phyloP scores from a whole-genome alignment of 805 yeast species.

The Phaffomyces antillensis region DNA sequence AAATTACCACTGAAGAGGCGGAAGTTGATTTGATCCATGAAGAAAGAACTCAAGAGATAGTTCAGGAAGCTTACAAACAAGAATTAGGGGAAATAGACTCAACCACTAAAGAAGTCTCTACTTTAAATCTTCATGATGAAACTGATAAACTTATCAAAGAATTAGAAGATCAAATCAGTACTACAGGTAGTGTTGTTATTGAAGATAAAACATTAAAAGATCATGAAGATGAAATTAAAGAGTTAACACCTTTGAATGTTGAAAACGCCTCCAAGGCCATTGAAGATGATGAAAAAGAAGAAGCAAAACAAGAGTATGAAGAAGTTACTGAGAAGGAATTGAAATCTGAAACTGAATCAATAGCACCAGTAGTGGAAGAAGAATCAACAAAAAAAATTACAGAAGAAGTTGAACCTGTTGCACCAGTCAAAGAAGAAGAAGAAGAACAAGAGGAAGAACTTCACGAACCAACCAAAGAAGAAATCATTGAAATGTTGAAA shows the following conservation, averaged over 20 bases:
- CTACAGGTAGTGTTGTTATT: not conserved
- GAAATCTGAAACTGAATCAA: not conserved
- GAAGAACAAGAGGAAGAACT: conserved; percentile 8
- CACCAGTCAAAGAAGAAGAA: conserved; percentile 2
- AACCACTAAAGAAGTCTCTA: not conserved
- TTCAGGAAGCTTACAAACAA: not conserved
- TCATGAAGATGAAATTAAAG: not conserved
- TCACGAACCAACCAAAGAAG: conserved; percentile 24
- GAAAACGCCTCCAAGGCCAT: not conserved
- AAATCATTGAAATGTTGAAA: conserved; percentile 21
- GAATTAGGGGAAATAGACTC: not conserved
- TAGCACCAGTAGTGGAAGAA: not conserved
- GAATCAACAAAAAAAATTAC: not conserved
- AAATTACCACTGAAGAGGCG: not conserved
- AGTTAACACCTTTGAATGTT: not conserved
- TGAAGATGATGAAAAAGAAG: not conserved
- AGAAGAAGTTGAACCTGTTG: not conserved
- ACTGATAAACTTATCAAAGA: conserved; percentile 18
- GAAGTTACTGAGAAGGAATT: not conserved
- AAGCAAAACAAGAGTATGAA: no score
- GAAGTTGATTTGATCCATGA: not conserved
- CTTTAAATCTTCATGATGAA: conserved; percentile 10
- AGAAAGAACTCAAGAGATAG: not conserved
- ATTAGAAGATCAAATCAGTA: conserved; percentile 14
- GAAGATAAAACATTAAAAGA: not conserved